A percentile compares a stretch with the other conserved stretches of the same genome.
phyloP scores from a whole-genome alignment of 805 yeast genomes.

The Myxozyma lipomycoides region DNA sequence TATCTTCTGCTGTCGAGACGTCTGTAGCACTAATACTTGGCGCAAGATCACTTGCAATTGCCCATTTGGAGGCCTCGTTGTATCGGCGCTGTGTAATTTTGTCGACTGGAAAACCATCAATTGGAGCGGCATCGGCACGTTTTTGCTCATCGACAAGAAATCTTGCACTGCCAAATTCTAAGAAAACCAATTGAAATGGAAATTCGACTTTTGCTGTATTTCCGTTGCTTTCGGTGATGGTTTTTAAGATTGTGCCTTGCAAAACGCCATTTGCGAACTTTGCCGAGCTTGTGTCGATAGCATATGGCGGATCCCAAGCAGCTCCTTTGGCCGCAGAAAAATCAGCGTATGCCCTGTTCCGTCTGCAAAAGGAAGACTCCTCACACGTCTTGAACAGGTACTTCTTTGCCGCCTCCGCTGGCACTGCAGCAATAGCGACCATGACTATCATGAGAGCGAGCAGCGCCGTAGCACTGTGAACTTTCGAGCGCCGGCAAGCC shows the following conservation, averaged over 20 bases:
- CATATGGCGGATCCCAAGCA: slow-evolving; percentile 41
- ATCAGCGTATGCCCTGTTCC: slow-evolving; percentile 63
- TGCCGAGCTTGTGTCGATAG: slow-evolving; percentile 38
- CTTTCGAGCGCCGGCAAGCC: background rate
- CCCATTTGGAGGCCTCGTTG: slow-evolving; percentile 58
- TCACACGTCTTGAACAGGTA: slow-evolving; percentile 63
- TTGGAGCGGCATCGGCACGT: slow-evolving; percentile 31
- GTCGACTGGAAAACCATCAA: slow-evolving; percentile 31
- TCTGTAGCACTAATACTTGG: slow-evolving; percentile 23
- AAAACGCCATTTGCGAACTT: slow-evolving; percentile 40
- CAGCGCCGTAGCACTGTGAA: background rate
- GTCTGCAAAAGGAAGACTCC: slow-evolving; percentile 68
- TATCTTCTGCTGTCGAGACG: slow-evolving; percentile 10
- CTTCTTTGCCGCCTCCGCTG: slow-evolving; percentile 27
- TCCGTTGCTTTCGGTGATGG: slow-evolving; percentile 3
- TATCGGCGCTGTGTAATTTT: slow-evolving; percentile 50
- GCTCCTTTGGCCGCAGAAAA: slow-evolving; percentile 33
- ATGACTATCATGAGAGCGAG: background rate
- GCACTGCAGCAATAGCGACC: slow-evolving; percentile 2
- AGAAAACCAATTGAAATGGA: slow-evolving; percentile 55
- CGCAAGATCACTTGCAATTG: slow-evolving; percentile 40
- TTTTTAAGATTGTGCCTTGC: slow-evolving; percentile 48
- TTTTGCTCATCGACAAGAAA: slow-evolving; percentile 65
- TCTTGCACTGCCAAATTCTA: slow-evolving; percentile 57
- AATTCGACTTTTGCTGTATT: slow-evolving; percentile 38